Base-by-base conservation (phyloP, 495 filamentous ascomycete species). In the Tirmania nivea region DNA sequence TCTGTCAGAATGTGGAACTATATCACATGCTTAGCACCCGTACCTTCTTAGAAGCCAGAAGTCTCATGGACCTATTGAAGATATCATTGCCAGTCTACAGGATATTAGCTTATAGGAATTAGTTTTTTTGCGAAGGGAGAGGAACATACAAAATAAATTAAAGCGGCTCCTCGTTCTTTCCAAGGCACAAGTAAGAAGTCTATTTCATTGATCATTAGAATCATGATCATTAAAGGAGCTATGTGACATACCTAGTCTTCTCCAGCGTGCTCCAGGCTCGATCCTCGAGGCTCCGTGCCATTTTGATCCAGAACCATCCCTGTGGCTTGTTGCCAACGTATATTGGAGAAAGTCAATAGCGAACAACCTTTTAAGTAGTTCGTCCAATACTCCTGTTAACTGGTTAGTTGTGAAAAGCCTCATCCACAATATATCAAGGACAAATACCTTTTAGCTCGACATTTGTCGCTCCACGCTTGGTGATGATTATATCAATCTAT, bases 401-500 rank as follows among this genome's bases (percentile, higher is more conserved):
- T 25, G 12, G 25, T 25, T 37, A 11, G 48, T 25, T 1, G 25
- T 31, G 25, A 3, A 31, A 31, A 31, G 25, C 25, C 25, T 31
- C 2, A 31, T 7, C 25, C 25, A 0, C 25, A 25, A 25, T 5
- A 25, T 25, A 25, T 7, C 2, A 31, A 31, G 4, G 25, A 31
- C 25, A 31, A 31, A 1, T 31, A 31, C 59, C 52, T 34, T 50
- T 55, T 14, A 63, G 52, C 47, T 54, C 39, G 21, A 39, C 34
- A 4, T 47, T 57, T 48, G 36, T 54, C 12, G 49, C 58, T 10
- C 52, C 51, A 19, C 55, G 36, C 62, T 83, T 84, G 3, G 90
- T 94, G 55, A 95, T 74, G 52, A 97, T 78, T 34, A 87, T 66
- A 63, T 95, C 90, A 55, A 95, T 80, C 65, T 95, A 89, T 10